Conservation (phyloP, 192 early-diverging fungal genomes). For the Rhizophagus prolifer region DNA sequence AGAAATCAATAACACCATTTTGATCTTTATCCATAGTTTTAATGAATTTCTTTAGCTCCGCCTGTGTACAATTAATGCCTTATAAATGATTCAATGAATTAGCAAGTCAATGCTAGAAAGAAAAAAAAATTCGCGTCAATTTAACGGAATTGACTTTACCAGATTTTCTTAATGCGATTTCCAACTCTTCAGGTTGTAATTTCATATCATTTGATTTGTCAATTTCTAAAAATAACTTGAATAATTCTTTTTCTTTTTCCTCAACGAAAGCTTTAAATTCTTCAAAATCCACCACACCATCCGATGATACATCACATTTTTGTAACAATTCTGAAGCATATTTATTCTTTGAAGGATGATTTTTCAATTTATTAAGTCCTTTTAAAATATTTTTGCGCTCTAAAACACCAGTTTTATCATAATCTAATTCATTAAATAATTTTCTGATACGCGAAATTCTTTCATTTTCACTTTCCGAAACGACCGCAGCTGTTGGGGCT, state of each 20-base stretch:
- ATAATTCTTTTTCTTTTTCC: conserved; percentile 65
- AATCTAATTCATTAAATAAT: conserved; percentile 42
- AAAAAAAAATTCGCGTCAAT: not conserved
- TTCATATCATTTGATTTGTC: conserved; percentile 56
- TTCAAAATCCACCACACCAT: conserved; percentile 43
- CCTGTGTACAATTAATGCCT: conserved; percentile 53
- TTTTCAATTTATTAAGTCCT: conserved; percentile 40
- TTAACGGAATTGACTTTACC: conserved; percentile 33
- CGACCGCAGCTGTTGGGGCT: not conserved
- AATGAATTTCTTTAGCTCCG: conserved; percentile 61
- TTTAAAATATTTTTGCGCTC: conserved; percentile 39
- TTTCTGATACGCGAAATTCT: conserved; percentile 38
- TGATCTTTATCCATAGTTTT: conserved; percentile 61
- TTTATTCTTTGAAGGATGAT: conserved; percentile 43
- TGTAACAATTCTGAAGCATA: conserved; percentile 46
- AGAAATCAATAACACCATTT: conserved; percentile 64
- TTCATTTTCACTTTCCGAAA: conserved; percentile 31
- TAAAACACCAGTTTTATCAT: conserved; percentile 32
- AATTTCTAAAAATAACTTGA: conserved; percentile 63
- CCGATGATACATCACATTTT: conserved; percentile 39
- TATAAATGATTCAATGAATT: not conserved
- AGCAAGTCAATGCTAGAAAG: not conserved
- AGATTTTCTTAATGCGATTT: conserved; percentile 51
- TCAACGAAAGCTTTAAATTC: conserved; percentile 64
- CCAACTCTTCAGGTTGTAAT: conserved; percentile 58